Evolutionary conservation across 148 eudicot species (phyloP), one percentile per base, ranked within the genome.

Genomic region (Camellia sinensis): DNA sequence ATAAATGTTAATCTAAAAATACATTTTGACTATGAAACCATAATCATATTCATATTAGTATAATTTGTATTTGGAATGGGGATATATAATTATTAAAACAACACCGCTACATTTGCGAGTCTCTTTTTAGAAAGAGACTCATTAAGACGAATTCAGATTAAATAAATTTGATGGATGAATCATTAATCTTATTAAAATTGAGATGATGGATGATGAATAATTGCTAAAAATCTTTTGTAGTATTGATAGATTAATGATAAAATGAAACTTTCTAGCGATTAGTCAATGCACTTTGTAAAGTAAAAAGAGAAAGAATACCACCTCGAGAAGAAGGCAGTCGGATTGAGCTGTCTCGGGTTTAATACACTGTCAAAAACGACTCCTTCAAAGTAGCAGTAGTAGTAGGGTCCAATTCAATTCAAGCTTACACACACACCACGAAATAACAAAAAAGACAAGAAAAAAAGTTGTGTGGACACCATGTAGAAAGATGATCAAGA

Each of bases 381-480:
- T 5, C 40, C 22, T 61, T 22, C 67, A 9, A 21, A 64, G 6
- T 41, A 22, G 37, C 37, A 29, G 37, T 29, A 64, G 67, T 64
- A 64, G 67, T 7, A 5, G 7, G 52, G 40, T 10, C 67, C 67
- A 3, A 61, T 29, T 29, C 37, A 29, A 29, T 29, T 29, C 37
- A 29, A 29, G 64, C 64, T 61, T 61, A 61, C 64, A 61, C 64
- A 61, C 5, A 21, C 17, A 18, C 17, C 6, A 15, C 17, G 21
- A 21, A 64, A 64, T 17, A 41, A 22, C 67, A 19, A 6, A 10
- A 29, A 64, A 19, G 37, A 21, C 4, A 18, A 19, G 0, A 1
- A 19, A 12, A 67, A 67, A 67, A 67, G 71, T 40, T 13, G 75
- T 71, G 19, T 52, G 62, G 29, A 72, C 75, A 73, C 43, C 61